Base-by-base conservation (phyloP, 2,329 filamentous ascomycete genomes). In the Eutypella sp. region DNA sequence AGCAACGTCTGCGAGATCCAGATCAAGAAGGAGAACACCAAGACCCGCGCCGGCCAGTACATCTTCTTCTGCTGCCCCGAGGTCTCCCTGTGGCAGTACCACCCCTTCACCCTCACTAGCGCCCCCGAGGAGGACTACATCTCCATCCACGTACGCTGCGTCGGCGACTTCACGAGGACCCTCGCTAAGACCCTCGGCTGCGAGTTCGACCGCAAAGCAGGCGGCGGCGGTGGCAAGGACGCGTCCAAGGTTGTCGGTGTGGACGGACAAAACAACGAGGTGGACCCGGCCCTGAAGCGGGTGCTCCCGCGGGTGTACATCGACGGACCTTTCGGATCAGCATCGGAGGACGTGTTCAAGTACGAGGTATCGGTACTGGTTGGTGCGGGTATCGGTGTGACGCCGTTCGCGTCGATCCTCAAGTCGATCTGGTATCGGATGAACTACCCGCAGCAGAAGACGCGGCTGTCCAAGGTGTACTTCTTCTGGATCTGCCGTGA, bases 391-490 rank as follows among this genome's bases (percentile, higher is more conserved):
- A 92, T 92, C 53, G 87, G 87, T 54, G 87, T 91, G 11, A 92
- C 87, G n/a, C 87, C 87, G 0, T 92, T 90, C 68, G 87, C 87
- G 11, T 89, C 86, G 0, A 91, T 92, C 57, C 76, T 92, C 61
- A 95, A 95, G 74, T 90, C 85, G 44, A 92, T 95, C 68, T 95
- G 89, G 89, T 95, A 93, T 73, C 82, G 88, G 41, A 90, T 92
- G 84, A 92, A 90, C 75, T 91, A 89, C 68, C 85, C 86, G 3
- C 84, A 88, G 64, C 81, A 84, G 67, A 86, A 85, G 70, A 91
- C 87, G 3, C 77, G 87, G 4, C 75, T 95, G 37, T 78, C 84
- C 60, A 95, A 93, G 67, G 87, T 95, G 20, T 95, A 93, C 73
- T 93, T 93, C 73, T 90, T 93, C 78, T 93, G 89, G 89, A 84